Conservation (phyloP, 176 grass and related monocot species). For the Oryza rufipogon region DNA sequence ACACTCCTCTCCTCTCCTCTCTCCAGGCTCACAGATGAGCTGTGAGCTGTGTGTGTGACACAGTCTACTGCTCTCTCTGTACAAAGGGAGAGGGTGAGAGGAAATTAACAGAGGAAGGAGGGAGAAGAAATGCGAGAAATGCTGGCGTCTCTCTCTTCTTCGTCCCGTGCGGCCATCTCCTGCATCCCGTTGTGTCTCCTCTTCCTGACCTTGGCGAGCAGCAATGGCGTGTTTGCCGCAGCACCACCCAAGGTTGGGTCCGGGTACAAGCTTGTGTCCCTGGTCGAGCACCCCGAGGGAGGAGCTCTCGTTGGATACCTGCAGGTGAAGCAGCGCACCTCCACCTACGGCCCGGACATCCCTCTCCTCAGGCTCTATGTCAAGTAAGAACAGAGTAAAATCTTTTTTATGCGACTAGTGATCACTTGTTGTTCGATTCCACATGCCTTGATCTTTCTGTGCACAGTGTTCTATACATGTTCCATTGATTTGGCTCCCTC, state of each 20-base stretch:
- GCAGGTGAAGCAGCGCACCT: slow-evolving; percentile 62
- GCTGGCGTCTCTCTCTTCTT: neutral
- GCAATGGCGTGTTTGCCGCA: slow-evolving; percentile 14
- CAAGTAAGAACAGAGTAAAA: slow-evolving; percentile 55
- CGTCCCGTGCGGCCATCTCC: neutral
- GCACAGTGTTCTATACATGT: neutral
- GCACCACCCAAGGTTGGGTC: slow-evolving; percentile 44
- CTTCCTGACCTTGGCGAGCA: slow-evolving; percentile 28
- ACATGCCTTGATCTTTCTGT: neutral
- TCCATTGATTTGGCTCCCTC: neutral
- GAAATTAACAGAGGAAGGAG: slow-evolving; percentile 6
- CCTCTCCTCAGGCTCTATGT: slow-evolving; percentile 89
- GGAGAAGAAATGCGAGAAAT: slow-evolving; percentile 34
- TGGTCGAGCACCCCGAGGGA: slow-evolving; percentile 48
- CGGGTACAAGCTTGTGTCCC: slow-evolving; percentile 76
- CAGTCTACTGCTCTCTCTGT: slow-evolving; percentile 12
- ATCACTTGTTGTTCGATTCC: neutral
- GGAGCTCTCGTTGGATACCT: slow-evolving; percentile 73
- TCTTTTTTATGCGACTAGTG: neutral
- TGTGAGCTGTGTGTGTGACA: neutral
- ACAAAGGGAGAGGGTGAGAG: slow-evolving; percentile 17
- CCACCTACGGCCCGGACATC: slow-evolving; percentile 86
- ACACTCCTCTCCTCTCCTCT: neutral
- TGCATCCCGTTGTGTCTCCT: slow-evolving; percentile 39
- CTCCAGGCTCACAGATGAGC: slow-evolving; percentile 1